Evolutionary conservation across 495 filamentous ascomycete species (phyloP).

Genomic region (Peziza echinospora): DNA sequence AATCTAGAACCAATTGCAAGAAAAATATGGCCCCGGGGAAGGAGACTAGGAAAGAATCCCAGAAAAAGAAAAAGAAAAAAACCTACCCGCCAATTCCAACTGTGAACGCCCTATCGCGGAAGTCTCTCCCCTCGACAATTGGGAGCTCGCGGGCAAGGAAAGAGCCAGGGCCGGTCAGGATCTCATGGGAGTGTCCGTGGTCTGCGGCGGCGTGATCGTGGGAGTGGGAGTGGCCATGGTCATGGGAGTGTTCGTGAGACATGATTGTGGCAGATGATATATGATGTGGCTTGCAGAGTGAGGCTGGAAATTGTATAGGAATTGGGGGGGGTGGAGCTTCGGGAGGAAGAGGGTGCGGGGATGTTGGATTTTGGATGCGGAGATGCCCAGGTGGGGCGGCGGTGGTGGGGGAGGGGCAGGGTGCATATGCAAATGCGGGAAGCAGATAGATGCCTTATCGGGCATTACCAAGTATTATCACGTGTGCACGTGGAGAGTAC

Average conservation of each 20-base stretch:
- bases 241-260: slow-evolving; percentile 20
- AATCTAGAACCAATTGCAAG: background rate
- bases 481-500: too few relatives aligned
- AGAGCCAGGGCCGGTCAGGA: slow-evolving; percentile 82
- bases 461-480: too few relatives aligned
- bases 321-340: too few relatives aligned
- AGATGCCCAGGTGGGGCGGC: too few relatives aligned
- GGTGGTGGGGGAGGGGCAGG: too few relatives aligned
- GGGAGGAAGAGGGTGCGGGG: too few relatives aligned
- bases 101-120: slow-evolving; percentile 81
- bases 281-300: too few relatives aligned
- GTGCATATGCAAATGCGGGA: too few relatives aligned
- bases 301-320: too few relatives aligned
- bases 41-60: background rate
- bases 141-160: slow-evolving; percentile 85
- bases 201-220: slow-evolving; percentile 40
- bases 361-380: too few relatives aligned
- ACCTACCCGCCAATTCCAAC: slow-evolving; percentile 89
- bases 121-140: slow-evolving; percentile 66
- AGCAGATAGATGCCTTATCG: too few relatives aligned
- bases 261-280: too few relatives aligned
- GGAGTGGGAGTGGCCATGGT: slow-evolving; percentile 30
- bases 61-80: slow-evolving; percentile 1
- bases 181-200: slow-evolving; percentile 89
- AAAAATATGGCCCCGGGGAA: background rate